A percentile compares a stretch with the other conserved stretches of the same genome.
These are phyloP conservation scores for Lactarius akahatsu DNA, from an alignment of 768 basidiomycete species.

Conservation along the genomic window DNA sequence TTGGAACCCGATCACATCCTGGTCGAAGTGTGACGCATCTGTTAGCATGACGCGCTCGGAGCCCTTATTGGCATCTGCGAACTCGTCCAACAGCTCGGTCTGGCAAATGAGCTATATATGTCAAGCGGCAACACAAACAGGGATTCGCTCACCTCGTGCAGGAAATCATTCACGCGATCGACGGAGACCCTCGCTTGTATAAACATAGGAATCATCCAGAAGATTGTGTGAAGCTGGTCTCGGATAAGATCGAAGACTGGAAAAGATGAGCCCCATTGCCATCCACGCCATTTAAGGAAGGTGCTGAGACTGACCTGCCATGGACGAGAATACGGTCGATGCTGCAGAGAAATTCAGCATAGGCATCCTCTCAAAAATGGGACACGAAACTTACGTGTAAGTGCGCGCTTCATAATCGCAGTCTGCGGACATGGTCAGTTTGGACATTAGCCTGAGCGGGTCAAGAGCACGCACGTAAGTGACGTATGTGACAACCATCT, in stretches of 20 bases:
- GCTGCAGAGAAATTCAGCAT: constrained; percentile 20
- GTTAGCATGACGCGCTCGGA: constrained; percentile 25
- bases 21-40: constrained; percentile 26
- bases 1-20: constrained; percentile 46
- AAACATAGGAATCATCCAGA: constrained; percentile 32
- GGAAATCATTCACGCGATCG: constrained; percentile 42
- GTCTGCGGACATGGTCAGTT: constrained; percentile 29
- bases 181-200: constrained; percentile 41
- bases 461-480: constrained; percentile 32
- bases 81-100: constrained; percentile 39
- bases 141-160: constrained; percentile 33
- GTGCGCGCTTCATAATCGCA: constrained; percentile 36
- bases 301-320: constrained; percentile 25
- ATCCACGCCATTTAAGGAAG: neutral
- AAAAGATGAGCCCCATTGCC: neutral
- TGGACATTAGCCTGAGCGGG: neutral
- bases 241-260: constrained; percentile 44
- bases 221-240: constrained; percentile 34
- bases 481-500: constrained; percentile 40
- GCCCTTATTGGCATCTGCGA: constrained; percentile 23
- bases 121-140: neutral
- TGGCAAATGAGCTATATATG: constrained; percentile 3
- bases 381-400: constrained; percentile 32
- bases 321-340: constrained; percentile 35
- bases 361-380: neutral